Conservation (phyloP, 495 filamentous ascomycete genomes). For the Penicillium manginii region DNA sequence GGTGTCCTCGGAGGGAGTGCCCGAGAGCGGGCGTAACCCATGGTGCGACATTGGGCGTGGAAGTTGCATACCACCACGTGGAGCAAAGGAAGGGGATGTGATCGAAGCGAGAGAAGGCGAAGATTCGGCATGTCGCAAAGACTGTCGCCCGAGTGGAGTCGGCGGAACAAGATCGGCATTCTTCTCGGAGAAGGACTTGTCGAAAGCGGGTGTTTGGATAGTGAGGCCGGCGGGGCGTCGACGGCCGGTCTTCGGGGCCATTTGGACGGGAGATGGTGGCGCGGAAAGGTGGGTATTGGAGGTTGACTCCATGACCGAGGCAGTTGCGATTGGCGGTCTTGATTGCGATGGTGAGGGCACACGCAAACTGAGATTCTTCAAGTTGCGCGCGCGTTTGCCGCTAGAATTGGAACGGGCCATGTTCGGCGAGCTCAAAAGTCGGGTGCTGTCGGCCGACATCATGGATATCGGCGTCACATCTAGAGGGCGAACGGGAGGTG, state of each 20-base stretch:
- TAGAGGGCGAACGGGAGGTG: slow-evolving; percentile 31
- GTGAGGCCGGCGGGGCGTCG: slow-evolving; percentile 79
- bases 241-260: slow-evolving; percentile 69
- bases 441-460: slow-evolving; percentile 29
- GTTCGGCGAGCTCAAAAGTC: slow-evolving; percentile 41
- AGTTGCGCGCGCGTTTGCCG: slow-evolving; percentile 77
- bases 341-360: slow-evolving; percentile 60
- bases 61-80: slow-evolving; percentile 67
- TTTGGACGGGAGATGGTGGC: slow-evolving; percentile 81
- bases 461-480: slow-evolving; percentile 25
- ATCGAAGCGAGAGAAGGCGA: slow-evolving; percentile 64
- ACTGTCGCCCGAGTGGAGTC: slow-evolving; percentile 50
- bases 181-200: slow-evolving; percentile 41
- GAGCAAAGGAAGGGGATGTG: slow-evolving; percentile 60
- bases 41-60: slow-evolving; percentile 53
- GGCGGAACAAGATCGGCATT: slow-evolving; percentile 49
- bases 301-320: slow-evolving; percentile 46
- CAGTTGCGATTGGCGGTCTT: slow-evolving; percentile 55
- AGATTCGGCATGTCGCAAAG: slow-evolving; percentile 69
- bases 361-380: slow-evolving; percentile 91
- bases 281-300: slow-evolving; percentile 64
- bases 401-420: slow-evolving; percentile 58
- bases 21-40: slow-evolving; percentile 31
- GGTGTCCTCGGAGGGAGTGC: slow-evolving; percentile 25
- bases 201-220: slow-evolving; percentile 64